A percentile compares a stretch with the other conserved stretches of the same genome.
These are phyloP conservation scores for Dioscorea alata DNA, from an alignment of 106 monocot genomes.

Conservation along the genomic window DNA sequence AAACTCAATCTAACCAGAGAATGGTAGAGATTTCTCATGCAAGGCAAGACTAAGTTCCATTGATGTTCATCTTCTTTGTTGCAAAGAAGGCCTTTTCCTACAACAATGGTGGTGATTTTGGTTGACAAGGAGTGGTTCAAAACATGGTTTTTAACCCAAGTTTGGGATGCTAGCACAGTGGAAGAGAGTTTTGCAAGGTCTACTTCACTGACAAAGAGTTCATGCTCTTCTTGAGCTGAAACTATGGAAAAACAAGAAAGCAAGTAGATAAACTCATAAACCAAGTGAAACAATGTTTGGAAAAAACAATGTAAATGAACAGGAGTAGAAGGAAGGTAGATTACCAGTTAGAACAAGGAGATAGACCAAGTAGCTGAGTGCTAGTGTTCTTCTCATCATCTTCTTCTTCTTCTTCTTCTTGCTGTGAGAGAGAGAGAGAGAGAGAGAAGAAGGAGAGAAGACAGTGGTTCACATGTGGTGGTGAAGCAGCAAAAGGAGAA, in stretches of 20 bases:
- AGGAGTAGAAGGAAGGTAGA: not conserved
- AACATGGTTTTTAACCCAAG: constrained; percentile 42
- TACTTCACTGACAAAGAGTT: constrained; percentile 10
- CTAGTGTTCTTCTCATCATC: not conserved
- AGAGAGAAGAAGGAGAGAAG: not conserved
- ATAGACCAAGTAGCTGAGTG: not conserved
- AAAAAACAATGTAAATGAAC: no score
- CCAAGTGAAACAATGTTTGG: no score
- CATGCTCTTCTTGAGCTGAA: constrained; percentile 46
- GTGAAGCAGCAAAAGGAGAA: no score
- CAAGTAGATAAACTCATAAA: not conserved
- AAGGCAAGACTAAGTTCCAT: constrained; percentile 14
- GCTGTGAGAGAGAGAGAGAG: not conserved
- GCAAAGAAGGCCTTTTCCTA: constrained; percentile 27
- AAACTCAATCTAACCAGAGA: constrained; percentile 39
- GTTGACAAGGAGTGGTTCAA: constrained; percentile 32
- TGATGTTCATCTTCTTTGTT: not conserved
- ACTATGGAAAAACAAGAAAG: constrained; percentile 14
- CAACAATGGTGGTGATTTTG: constrained; percentile 27
- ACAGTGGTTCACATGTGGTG: no score
- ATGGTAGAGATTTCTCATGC: constrained; percentile 27
- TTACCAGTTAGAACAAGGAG: constrained; percentile 33
- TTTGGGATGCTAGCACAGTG: constrained; percentile 33
- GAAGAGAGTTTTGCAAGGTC: constrained; percentile 37
- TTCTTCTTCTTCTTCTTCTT: not conserved